Conservation (phyloP, 257 asterid genomes). For the Coffea eugenioides region DNA sequence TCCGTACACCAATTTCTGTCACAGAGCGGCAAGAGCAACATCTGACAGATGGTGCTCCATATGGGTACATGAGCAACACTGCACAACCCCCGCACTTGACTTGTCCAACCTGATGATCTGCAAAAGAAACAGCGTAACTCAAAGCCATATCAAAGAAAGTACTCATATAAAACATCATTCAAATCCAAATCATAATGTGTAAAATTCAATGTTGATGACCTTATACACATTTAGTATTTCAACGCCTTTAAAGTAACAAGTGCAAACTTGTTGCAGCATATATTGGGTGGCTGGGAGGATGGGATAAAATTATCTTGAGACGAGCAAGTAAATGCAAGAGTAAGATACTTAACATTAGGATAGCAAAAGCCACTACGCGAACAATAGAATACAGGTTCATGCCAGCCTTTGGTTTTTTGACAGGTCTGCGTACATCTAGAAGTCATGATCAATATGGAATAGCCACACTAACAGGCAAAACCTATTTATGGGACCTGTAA, state of each 20-base stretch:
- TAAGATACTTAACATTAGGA: no score
- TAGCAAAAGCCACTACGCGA: no score
- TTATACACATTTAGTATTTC: no score
- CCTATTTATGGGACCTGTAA: background rate
- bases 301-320: no score
- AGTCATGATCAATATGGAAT: background rate
- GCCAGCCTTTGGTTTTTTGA: background rate
- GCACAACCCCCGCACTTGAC: constrained; percentile 76
- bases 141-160: background rate
- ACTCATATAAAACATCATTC: no score
- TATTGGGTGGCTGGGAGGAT: background rate
- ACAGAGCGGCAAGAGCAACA: constrained; percentile 73
- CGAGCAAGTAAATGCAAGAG: no score
- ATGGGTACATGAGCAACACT: constrained; percentile 75
- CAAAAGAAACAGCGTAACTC: constrained; percentile 9
- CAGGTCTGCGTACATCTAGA: background rate
- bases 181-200: no score
- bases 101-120: constrained; percentile 89
- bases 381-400: background rate
- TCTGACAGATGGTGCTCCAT: constrained; percentile 72
- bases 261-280: background rate
- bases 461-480: background rate
- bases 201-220: no score
- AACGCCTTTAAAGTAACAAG: no score
- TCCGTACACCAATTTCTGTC: constrained; percentile 74